Evolutionary conservation across 2,329 filamentous ascomycete species (phyloP), one percentile per base, ranked within the genome.

Genomic region (Sclerotinia spermophila): DNA sequence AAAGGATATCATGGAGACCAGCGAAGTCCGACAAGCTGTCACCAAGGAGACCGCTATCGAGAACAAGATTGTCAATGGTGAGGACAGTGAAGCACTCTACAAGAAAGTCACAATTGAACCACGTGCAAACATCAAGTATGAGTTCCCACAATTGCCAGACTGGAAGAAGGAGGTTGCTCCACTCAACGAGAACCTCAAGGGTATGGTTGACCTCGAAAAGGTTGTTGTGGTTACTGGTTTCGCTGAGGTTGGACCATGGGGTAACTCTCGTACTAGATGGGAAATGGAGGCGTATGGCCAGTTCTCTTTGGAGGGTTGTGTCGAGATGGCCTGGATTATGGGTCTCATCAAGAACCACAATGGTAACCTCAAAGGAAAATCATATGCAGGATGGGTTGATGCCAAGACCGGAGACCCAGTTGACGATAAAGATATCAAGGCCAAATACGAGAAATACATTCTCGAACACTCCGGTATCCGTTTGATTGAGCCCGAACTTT

Each of bases 261-360:
- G 96, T 85, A 99, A 98, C 85, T 95, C 96, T 3, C 90, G 96
- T 78, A 99, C 96, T 60, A 90, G 96, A 73, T 99, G 96, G 96
- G 96, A 99, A 84, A 99, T 99, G 95, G 96, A 99, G 82, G 94
- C 96, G 1, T 90, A 94, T 76, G 96, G 96, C 79, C 88, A 97
- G 79, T 99, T 99, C 84, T 98, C 96, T 13, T 88, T 99, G 21
- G 96, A 99, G 82, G 96, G 96, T 42, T 98, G 96, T 78, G 91
- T 99, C 72, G 96, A 99, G 83, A 99, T 99, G 96, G 94, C 96
- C 44, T 99, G 96, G 96, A 93, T 99, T 82, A 99, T 98, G 95
- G 96, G 96, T 79, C 89, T 98, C 72, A 98, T 99, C 85, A 97
- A 95, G 86, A 97, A 99, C 82, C 93, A 97, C 85, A 98, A 98